These are phyloP conservation scores for Bipolaris sorokiniana DNA, from an alignment of 2,329 filamentous ascomycete species.

Conservation along the genomic window DNA sequence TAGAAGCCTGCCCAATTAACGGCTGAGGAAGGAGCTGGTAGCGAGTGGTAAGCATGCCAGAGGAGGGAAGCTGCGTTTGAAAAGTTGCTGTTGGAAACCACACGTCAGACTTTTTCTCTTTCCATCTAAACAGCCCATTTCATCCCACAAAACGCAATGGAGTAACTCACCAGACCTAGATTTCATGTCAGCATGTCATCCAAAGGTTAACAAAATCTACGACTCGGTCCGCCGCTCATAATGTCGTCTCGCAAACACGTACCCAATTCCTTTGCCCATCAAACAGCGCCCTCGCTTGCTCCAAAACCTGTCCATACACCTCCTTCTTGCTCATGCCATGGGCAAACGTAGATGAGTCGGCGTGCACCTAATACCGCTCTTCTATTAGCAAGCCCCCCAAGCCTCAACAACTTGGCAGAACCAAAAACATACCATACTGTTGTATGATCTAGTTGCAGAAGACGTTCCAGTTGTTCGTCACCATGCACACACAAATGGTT, in stretches of 20 bases:
- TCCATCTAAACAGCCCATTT: background rate
- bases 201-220: background rate
- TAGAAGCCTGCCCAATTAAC: conserved; percentile 80
- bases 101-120: background rate
- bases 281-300: conserved; percentile 72
- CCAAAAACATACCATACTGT: conserved; percentile 6
- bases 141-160: background rate
- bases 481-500: background rate
- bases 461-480: conserved; percentile 1
- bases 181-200: background rate
- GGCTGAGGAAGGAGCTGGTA: conserved; percentile 67
- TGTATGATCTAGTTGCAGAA: background rate
- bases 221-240: background rate
- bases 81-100: conserved; percentile 60
- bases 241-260: conserved; percentile 1
- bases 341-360: conserved; percentile 77
- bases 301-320: conserved; percentile 75
- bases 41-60: conserved; percentile 79
- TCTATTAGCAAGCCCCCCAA: background rate
- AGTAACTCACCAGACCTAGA: conserved; percentile 9
- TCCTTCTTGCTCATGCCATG: conserved; percentile 70
- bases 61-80: conserved; percentile 76
- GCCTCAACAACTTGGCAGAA: background rate
- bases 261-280: conserved; percentile 82
- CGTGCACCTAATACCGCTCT: conserved; percentile 64